Evolutionary conservation across 345 rosid species (phyloP).

Genomic region (Citrus medica): DNA sequence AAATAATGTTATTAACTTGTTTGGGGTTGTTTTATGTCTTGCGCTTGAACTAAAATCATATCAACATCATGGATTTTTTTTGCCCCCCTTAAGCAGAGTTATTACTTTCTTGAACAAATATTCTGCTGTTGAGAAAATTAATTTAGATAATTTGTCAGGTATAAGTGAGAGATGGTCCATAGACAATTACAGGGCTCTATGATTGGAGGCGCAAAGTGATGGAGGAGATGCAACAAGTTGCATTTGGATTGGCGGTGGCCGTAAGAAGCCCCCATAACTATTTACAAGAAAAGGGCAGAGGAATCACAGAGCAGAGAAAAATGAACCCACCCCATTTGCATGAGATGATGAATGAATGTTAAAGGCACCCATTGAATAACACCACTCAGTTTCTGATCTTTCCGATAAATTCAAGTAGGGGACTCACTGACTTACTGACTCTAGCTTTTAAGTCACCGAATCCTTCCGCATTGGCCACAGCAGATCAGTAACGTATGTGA

Average conservation of each 20-base stretch:
- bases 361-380: background rate
- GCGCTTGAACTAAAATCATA: no score
- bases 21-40: no score
- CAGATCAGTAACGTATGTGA: constrained; percentile 16
- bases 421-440: constrained; percentile 23
- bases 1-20: no score
- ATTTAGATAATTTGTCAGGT: background rate
- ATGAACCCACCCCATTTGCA: constrained; percentile 12
- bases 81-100: no score
- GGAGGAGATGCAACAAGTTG: constrained; percentile 27
- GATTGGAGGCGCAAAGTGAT: constrained; percentile 9
- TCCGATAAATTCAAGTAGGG: constrained; percentile 23
- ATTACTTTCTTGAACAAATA: no score
- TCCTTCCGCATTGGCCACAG: constrained; percentile 32
- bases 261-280: constrained; percentile 29
- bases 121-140: no score
- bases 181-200: background rate
- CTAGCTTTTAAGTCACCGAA: constrained; percentile 25
- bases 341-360: background rate
- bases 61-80: no score
- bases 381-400: constrained; percentile 5
- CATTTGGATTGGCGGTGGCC: constrained; percentile 33
- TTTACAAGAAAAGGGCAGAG: constrained; percentile 18
- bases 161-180: background rate
- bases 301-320: constrained; percentile 14